Conservation (phyloP, 1,284 basidiomycete genomes). For the Rhodofomes roseus region DNA sequence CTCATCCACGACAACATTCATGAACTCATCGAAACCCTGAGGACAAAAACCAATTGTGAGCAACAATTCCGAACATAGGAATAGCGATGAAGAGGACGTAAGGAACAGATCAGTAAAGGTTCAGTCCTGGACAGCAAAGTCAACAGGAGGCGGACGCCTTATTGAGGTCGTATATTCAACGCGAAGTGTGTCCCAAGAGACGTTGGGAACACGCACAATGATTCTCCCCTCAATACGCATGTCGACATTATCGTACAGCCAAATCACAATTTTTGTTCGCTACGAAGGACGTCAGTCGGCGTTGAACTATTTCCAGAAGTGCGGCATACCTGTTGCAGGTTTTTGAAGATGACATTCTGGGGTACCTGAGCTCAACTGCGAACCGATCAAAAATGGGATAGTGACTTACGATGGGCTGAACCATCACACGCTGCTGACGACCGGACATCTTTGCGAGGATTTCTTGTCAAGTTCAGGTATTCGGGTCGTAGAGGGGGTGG, state of each 20-base stretch:
- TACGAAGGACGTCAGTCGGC: slow-evolving; percentile 29
- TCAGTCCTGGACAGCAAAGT: slow-evolving; percentile 12
- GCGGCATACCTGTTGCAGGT: slow-evolving; percentile 75
- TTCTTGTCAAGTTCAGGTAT: too few species aligned
- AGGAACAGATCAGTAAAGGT: slow-evolving; percentile 8
- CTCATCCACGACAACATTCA: slow-evolving; percentile 98
- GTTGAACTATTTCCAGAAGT: background rate
- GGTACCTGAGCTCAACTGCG: slow-evolving; percentile 7
- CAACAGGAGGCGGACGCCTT: slow-evolving; percentile 23
- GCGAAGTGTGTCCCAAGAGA: slow-evolving; percentile 22
- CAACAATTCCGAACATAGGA: background rate
- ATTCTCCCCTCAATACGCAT: slow-evolving; percentile 97
- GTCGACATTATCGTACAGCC: slow-evolving; percentile 97
- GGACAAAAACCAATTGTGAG: slow-evolving; percentile 16
- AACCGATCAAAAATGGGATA: background rate
- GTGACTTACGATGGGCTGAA: slow-evolving; percentile 88
- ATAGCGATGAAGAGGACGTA: background rate
- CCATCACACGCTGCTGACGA: slow-evolving; percentile 94
- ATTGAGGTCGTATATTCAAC: slow-evolving; percentile 25
- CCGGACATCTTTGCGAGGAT: slow-evolving; percentile 65
- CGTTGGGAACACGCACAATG: slow-evolving; percentile 63
- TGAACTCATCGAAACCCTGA: slow-evolving; percentile 99
- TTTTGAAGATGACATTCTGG: slow-evolving; percentile 99
- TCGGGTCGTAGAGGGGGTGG: too few species aligned
- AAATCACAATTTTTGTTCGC: slow-evolving; percentile 87